phyloP scores from a whole-genome alignment of 768 basidiomycete genomes.

The Mycena rebaudengoi region DNA sequence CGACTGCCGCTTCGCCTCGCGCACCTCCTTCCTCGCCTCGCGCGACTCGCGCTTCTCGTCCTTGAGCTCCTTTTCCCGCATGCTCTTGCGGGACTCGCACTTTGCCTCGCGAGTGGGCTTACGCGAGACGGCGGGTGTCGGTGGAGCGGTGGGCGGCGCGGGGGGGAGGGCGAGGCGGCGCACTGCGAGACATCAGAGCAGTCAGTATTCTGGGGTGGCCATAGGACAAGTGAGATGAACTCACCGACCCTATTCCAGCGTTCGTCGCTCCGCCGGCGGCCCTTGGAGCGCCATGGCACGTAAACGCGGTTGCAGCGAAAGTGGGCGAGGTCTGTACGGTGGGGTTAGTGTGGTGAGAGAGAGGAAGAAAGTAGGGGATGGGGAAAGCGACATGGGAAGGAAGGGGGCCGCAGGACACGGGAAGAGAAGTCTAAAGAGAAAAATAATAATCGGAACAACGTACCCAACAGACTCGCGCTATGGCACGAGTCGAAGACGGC shows the following conservation, averaged over 20 bases:
- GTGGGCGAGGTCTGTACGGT: slow-evolving; percentile 49
- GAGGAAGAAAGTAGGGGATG: background rate
- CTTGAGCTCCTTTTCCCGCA: background rate
- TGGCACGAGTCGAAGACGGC: slow-evolving; percentile 52
- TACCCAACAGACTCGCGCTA: slow-evolving; percentile 50
- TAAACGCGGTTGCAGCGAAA: slow-evolving; percentile 54
- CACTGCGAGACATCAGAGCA: background rate
- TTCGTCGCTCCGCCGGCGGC: slow-evolving; percentile 43
- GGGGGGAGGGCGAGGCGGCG: slow-evolving; percentile 14
- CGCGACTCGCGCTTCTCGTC: background rate
- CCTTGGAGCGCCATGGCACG: slow-evolving; percentile 57
- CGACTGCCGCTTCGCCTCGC: background rate
- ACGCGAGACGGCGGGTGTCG: background rate
- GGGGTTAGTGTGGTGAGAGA: background rate
- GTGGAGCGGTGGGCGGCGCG: slow-evolving; percentile 3
- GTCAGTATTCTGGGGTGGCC: too few species aligned
- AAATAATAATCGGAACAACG: slow-evolving; percentile 1
- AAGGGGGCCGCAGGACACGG: background rate
- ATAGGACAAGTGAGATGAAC: too few species aligned
- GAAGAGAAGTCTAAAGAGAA: background rate
- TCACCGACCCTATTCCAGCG: slow-evolving; percentile 42
- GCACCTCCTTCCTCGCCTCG: too few species aligned
- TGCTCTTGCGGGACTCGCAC: too few species aligned
- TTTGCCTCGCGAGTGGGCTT: too few species aligned
- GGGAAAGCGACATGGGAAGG: background rate